Evolutionary conservation across 2,329 filamentous ascomycete species (phyloP).

Genomic region (Colletotrichum lindemuthianum): DNA sequence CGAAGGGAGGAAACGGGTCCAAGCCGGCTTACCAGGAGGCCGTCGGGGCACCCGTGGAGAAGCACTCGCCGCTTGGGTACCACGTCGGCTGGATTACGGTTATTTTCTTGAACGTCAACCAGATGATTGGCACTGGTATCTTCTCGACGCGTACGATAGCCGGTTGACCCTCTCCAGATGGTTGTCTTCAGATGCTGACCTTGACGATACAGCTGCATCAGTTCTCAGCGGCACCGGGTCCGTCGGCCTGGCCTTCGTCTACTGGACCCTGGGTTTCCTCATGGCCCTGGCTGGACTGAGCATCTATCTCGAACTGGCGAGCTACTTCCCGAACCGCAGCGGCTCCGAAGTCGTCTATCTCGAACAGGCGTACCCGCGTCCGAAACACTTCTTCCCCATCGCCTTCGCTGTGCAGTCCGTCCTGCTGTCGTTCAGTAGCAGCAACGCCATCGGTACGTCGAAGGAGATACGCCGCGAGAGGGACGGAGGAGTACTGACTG

Average conservation of each 20-base stretch:
- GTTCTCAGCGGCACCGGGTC: constrained; percentile 69
- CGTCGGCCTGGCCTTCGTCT: constrained; percentile 69
- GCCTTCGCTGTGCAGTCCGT: constrained; percentile 73
- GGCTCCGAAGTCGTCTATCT: constrained; percentile 75
- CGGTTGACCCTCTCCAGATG: too few relatives aligned
- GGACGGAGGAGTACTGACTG: background rate
- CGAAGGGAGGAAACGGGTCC: constrained; percentile 59
- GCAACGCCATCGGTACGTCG: constrained; percentile 65
- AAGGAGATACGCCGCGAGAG: too few relatives aligned
- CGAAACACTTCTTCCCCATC: constrained; percentile 71
- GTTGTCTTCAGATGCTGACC: constrained; percentile 5
- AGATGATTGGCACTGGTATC: constrained; percentile 72
- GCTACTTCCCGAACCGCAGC: constrained; percentile 73
- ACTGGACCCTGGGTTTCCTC: constrained; percentile 71
- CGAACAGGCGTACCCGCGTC: constrained; percentile 73
- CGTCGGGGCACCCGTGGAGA: constrained; percentile 69
- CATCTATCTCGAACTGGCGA: constrained; percentile 71
- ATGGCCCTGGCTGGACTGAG: constrained; percentile 64
- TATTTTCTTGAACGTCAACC: constrained; percentile 68
- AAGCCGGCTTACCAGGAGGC: constrained; percentile 67
- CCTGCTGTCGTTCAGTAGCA: constrained; percentile 71
- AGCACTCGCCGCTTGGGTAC: constrained; percentile 67
- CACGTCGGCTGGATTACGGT: constrained; percentile 65
- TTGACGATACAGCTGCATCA: constrained; percentile 55
- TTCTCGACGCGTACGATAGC: constrained; percentile 67